Evolutionary conservation across 1,139 yeast genomes (phyloP).

Genomic region (Kurtzmaniella natalensis): DNA sequence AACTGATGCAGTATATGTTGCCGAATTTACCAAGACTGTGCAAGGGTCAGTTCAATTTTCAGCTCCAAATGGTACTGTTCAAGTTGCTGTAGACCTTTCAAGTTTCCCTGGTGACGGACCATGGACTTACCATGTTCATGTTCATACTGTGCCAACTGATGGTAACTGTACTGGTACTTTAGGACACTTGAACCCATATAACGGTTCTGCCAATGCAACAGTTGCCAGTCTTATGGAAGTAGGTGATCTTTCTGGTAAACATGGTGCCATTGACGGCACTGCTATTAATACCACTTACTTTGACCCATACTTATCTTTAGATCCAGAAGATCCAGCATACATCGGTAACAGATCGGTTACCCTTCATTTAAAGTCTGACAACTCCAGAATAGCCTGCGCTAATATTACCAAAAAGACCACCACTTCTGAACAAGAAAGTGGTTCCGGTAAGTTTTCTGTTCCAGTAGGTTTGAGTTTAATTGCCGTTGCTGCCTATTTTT

Average conservation of each 20-base stretch:
- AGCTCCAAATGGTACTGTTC: conserved; percentile 31
- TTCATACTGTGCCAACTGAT: conserved; percentile 31
- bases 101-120: conserved; percentile 37
- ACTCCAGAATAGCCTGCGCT: conserved; percentile 38
- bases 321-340: conserved; percentile 29
- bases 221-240: conserved; percentile 25
- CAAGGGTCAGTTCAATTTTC: conserved; percentile 28
- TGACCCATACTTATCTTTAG: conserved; percentile 37
- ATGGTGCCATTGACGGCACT: conserved; percentile 29
- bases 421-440: conserved; percentile 7
- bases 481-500: conserved; percentile 1
- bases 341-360: conserved; percentile 38
- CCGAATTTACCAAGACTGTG: conserved; percentile 19
- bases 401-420: conserved; percentile 23
- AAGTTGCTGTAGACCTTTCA: conserved; percentile 26
- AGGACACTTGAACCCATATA: conserved; percentile 38
- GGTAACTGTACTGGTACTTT: conserved; percentile 39
- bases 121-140: conserved; percentile 41
- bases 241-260: conserved; percentile 43
- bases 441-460: conserved; percentile 8
- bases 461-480: not conserved
- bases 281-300: conserved; percentile 22
- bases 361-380: conserved; percentile 26
- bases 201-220: conserved; percentile 27
- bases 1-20: conserved; percentile 17